A percentile compares a stretch with the other conserved stretches of the same genome.
phyloP scores from a whole-genome alignment of 1,284 basidiomycete genomes.

The Moesziomyces sp. region DNA sequence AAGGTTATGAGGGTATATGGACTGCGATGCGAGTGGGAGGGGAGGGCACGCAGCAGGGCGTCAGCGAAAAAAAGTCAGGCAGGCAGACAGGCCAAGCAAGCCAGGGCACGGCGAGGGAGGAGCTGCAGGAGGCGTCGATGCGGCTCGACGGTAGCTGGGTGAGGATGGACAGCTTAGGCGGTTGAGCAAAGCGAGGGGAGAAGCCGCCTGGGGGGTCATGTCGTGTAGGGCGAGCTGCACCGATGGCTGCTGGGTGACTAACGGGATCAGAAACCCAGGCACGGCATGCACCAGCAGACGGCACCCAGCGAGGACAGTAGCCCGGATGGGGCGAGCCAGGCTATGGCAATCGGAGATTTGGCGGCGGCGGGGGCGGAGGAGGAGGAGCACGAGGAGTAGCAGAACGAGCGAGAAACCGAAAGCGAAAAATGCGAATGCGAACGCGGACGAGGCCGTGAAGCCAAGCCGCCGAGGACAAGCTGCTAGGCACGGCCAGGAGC shows the following conservation, averaged over 20 bases:
- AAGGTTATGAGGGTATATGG: conserved; percentile 23
- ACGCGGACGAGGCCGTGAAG: neutral
- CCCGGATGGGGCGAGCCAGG: neutral
- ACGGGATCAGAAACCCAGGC: neutral
- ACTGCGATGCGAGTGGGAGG: neutral
- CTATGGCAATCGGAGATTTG: conserved; percentile 21
- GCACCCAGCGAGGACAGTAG: neutral
- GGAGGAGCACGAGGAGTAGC: neutral
- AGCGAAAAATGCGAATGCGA: neutral
- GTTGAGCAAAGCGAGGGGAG: too few relatives aligned
- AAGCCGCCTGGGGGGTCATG: neutral
- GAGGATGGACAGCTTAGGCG: too few relatives aligned
- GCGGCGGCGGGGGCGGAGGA: neutral
- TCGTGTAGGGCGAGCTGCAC: neutral
- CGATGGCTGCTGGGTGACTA: neutral
- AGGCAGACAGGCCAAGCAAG: neutral
- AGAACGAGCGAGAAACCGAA: conserved; percentile 3
- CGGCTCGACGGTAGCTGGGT: neutral
- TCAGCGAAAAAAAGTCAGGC: neutral
- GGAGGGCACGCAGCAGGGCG: conserved; percentile 17
- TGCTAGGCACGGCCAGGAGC: neutral
- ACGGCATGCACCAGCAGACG: neutral
- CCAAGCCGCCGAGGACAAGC: neutral
- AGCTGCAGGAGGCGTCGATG: neutral
- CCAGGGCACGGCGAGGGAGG: neutral